Percentiles rank a stretch among this genome's conserved stretches.
Evolutionary conservation across 192 early-diverging fungal genomes (phyloP).

Genomic region (Coemansia sp.): DNA sequence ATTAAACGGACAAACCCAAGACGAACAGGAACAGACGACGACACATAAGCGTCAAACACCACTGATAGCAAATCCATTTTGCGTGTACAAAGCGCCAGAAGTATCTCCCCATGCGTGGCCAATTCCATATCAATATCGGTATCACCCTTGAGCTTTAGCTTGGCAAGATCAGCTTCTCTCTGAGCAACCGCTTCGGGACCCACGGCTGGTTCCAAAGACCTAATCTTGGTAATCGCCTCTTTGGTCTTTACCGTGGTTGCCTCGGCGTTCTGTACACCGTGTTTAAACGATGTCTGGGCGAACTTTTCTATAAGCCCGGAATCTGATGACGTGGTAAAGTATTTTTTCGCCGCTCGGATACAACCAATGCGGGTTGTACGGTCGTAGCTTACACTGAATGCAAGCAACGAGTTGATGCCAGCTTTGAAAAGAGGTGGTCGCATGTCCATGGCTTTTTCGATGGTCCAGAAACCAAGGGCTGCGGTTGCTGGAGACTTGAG

Average conservation of each 20-base stretch:
- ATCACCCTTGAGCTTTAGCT: conserved; percentile 24
- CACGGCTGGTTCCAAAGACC: conserved; percentile 3
- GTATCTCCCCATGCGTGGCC: conserved; percentile 32
- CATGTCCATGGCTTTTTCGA: conserved; percentile 48
- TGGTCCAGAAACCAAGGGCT: conserved; percentile 28
- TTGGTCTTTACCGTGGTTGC: neutral
- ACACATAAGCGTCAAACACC: conserved; percentile 30
- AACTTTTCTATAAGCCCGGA: conserved; percentile 29
- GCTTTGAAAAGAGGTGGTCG: conserved; percentile 36
- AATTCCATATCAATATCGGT: conserved; percentile 19
- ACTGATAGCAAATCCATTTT: conserved; percentile 30
- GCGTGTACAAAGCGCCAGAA: conserved; percentile 50
- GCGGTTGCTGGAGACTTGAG: conserved; percentile 28
- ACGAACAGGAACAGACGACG: conserved; percentile 16
- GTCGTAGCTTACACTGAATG: conserved; percentile 35
- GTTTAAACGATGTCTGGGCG: conserved; percentile 17
- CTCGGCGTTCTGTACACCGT: conserved; percentile 14
- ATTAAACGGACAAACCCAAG: conserved; percentile 24
- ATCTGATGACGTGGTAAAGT: conserved; percentile 17
- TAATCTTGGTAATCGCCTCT: neutral
- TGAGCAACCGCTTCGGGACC: conserved; percentile 10
- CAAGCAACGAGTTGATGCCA: conserved; percentile 36
- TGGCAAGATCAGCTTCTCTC: conserved; percentile 14
- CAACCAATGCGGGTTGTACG: conserved; percentile 40
- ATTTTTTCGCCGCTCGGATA: conserved; percentile 45